These are phyloP conservation scores for Myrica gale DNA, from an alignment of 306 rosid genomes.

Conservation along the genomic window DNA sequence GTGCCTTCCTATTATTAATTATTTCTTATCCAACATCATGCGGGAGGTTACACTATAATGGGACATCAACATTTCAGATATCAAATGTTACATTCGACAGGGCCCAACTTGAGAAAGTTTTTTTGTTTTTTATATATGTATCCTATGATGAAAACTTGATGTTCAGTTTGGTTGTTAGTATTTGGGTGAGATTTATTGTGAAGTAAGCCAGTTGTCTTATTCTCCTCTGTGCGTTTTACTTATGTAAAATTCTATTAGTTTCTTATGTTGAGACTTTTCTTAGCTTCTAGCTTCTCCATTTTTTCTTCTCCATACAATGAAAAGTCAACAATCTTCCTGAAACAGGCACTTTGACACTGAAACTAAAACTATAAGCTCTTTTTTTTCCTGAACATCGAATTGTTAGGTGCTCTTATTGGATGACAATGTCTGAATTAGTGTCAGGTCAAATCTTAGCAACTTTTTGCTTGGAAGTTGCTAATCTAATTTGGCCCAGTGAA, in stretches of 20 bases:
- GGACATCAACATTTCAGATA: neutral
- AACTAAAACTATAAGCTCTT: too few relatives aligned
- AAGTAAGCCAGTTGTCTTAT: neutral
- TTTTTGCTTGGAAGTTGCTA: neutral
- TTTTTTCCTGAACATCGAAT: neutral
- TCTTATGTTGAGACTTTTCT: neutral
- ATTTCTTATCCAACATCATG: conserved; percentile 2
- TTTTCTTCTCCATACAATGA: neutral
- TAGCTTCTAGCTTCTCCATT: neutral
- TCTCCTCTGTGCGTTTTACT: neutral
- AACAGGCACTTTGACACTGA: neutral
- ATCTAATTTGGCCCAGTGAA: neutral
- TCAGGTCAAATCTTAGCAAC: neutral
- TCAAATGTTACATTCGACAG: neutral
- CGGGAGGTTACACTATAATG: conserved; percentile 65
- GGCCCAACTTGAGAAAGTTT: neutral
- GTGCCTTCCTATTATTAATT: neutral
- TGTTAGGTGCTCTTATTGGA: neutral
- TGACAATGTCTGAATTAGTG: neutral
- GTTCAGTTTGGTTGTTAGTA: neutral
- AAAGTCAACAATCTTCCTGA: neutral
- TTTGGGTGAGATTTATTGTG: too few relatives aligned
- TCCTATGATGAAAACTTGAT: neutral
- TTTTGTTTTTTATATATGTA: too few relatives aligned
- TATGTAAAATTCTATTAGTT: neutral